Base-by-base conservation (phyloP, 352 stramenopile genomes). In the Synura sp. region DNA sequence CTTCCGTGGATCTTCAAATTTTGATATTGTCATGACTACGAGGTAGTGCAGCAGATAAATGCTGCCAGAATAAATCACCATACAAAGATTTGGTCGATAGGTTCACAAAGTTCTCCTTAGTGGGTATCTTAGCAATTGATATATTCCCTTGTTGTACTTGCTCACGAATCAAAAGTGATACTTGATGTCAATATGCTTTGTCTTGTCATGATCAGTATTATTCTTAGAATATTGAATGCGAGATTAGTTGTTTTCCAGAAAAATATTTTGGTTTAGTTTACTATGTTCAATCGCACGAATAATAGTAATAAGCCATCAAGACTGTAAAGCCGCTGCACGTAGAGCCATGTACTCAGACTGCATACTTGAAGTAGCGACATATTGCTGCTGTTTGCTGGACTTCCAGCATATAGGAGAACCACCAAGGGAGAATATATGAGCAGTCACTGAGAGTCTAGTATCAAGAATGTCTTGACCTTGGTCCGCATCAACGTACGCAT, bases 1-100 rank as follows among this genome's bases (percentile, higher is more conserved):
- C 57, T 71, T 71, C 57, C 57, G 57, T 71, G 57, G 57, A 71
- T 71, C 57, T 71, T 71, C 57, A 71, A 71, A 71, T 71, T 71
- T 71, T 31, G 57, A 71, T 71, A 71, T 71, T 71, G 57, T 71
- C 57, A 71, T 71, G 57, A 31, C 33, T 71, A 71, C 33, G 57
- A 71, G 57, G 38, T 71, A 71, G 57, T 34, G 57, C 57, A 71
- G 57, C 57, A 71, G 57, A 71, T 71, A 71, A 71, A 71, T 71
- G 57, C 57, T 71, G 57, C 57, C 57, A 71, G 57, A 71, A 71
- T 71, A 71, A 71, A 31, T 71, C 57, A 71, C 57, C 57, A 71
- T 71, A n/a, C n/a, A 76, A n/a, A 15, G 67, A 38, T 35, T 76
- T 76, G 27, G 67, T 76, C 19, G 59, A 22, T 35, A 76, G 5